Percentiles rank a stretch among this genome's conserved stretches.
Conservation (phyloP, 2,329 filamentous ascomycete genomes). For the Chaetomium sp. region DNA sequence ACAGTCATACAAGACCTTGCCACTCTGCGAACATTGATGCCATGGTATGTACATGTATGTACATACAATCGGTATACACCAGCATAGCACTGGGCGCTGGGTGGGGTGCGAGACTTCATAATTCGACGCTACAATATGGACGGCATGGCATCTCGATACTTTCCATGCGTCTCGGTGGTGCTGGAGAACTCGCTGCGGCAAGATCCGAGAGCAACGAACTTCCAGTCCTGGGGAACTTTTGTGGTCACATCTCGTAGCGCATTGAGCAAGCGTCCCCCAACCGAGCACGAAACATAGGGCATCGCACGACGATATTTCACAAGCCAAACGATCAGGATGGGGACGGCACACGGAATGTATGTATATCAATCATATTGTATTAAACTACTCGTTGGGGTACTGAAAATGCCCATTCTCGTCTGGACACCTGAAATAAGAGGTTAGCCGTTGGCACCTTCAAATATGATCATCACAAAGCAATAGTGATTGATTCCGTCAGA, state of each 20-base stretch:
- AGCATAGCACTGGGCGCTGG: too few relatives aligned
- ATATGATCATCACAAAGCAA: conserved; percentile 14
- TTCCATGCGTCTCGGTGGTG: not conserved
- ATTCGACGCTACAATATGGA: not conserved
- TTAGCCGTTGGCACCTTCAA: conserved; percentile 30
- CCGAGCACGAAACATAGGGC: too few relatives aligned
- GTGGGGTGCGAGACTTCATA: not conserved
- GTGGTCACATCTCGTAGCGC: not conserved
- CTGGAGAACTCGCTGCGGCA: not conserved
- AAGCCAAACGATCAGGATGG: not conserved
- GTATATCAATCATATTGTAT: not conserved
- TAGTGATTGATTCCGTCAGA: conserved; percentile 54
- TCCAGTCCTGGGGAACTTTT: not conserved
- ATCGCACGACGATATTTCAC: not conserved
- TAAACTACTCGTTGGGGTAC: not conserved
- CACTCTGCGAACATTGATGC: too few relatives aligned
- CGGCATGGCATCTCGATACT: not conserved
- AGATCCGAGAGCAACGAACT: not conserved
- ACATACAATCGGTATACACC: too few relatives aligned
- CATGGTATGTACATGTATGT: too few relatives aligned
- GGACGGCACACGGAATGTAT: not conserved
- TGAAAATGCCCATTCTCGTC: not conserved
- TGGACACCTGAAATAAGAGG: conserved; percentile 21
- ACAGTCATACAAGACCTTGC: not conserved
- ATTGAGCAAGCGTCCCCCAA: not conserved